Percentiles rank a stretch among this genome's conserved stretches.
Evolutionary conservation across 2,329 filamentous ascomycete species (phyloP).

Genomic region (Metarhizium anisopliae): DNA sequence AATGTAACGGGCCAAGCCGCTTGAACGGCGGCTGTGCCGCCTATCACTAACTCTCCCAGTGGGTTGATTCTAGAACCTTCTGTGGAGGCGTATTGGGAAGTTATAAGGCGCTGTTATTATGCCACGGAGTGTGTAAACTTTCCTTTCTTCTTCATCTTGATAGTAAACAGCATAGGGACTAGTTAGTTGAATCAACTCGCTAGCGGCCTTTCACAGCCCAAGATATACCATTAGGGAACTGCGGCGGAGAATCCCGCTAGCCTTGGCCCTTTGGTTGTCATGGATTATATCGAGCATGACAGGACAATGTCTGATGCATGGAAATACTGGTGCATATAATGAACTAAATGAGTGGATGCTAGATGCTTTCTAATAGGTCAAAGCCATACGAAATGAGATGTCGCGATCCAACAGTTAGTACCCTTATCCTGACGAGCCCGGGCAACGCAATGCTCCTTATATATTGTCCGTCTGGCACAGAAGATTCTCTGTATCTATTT

Average conservation of each 20-base stretch:
- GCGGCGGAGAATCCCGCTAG: constrained; percentile 22
- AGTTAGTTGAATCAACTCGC: too few relatives aligned
- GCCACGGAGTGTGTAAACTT: too few relatives aligned
- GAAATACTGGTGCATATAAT: background rate
- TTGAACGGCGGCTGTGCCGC: too few relatives aligned
- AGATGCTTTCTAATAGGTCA: background rate
- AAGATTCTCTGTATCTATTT: background rate
- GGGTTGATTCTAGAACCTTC: too few relatives aligned
- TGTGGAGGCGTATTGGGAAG: too few relatives aligned
- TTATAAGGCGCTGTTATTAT: too few relatives aligned
- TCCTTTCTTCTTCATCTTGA: too few relatives aligned
- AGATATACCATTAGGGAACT: constrained; percentile 17
- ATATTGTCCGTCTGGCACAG: background rate
- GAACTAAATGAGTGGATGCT: background rate
- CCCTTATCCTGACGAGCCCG: background rate
- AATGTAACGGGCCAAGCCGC: too few relatives aligned
- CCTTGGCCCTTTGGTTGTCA: constrained; percentile 27
- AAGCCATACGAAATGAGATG: background rate
- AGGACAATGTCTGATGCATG: constrained; percentile 16
- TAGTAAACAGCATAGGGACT: too few relatives aligned
- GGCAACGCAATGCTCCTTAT: background rate
- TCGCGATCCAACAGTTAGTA: background rate
- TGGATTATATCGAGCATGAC: constrained; percentile 24
- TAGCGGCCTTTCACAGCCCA: too few relatives aligned
- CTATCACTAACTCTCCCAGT: too few relatives aligned